Evolutionary conservation across 495 filamentous ascomycete species (phyloP).

Genomic region (Pyrenula aspistea): DNA sequence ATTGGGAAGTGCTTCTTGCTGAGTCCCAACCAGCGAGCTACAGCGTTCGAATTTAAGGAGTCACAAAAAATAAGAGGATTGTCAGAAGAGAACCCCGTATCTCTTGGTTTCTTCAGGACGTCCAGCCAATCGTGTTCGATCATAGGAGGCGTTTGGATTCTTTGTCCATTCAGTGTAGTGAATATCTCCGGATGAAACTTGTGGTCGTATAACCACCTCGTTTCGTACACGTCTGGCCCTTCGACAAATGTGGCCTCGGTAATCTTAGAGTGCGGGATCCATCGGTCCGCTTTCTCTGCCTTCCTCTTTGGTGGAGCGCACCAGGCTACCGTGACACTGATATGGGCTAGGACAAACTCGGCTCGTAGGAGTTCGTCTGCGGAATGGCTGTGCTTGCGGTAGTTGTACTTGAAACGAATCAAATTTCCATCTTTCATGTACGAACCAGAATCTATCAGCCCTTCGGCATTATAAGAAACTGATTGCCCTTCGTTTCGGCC

Average conservation of each 20-base stretch:
- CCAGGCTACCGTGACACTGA: slow-evolving; percentile 46
- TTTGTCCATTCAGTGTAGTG: slow-evolving; percentile 43
- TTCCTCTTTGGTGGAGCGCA: slow-evolving; percentile 40
- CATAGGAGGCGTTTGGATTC: slow-evolving; percentile 44
- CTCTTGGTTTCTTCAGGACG: slow-evolving; percentile 41
- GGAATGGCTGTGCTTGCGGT: slow-evolving; percentile 42
- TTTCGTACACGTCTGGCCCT: slow-evolving; percentile 39
- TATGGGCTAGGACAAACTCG: slow-evolving; percentile 42
- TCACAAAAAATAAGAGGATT: slow-evolving; percentile 43
- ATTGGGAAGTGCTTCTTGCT: slow-evolving; percentile 39
- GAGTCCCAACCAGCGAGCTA: slow-evolving; percentile 32
- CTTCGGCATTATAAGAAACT: slow-evolving; percentile 42
- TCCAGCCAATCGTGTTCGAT: slow-evolving; percentile 43
- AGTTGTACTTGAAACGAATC: slow-evolving; percentile 44
- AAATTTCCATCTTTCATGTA: slow-evolving; percentile 42
- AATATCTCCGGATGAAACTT: slow-evolving; percentile 49
- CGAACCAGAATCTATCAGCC: slow-evolving; percentile 41
- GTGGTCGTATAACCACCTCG: slow-evolving; percentile 48
- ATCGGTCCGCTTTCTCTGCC: slow-evolving; percentile 39
- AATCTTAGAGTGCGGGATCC: slow-evolving; percentile 49
- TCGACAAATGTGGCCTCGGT: slow-evolving; percentile 47
- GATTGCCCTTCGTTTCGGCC: slow-evolving; percentile 34
- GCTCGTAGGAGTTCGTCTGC: slow-evolving; percentile 46
- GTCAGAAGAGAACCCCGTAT: slow-evolving; percentile 41
- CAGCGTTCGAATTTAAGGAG: slow-evolving; percentile 29